Percentiles rank a stretch among this genome's conserved stretches.
Conservation (phyloP, 768 basidiomycete species). For the Lactarius evosmus region DNA sequence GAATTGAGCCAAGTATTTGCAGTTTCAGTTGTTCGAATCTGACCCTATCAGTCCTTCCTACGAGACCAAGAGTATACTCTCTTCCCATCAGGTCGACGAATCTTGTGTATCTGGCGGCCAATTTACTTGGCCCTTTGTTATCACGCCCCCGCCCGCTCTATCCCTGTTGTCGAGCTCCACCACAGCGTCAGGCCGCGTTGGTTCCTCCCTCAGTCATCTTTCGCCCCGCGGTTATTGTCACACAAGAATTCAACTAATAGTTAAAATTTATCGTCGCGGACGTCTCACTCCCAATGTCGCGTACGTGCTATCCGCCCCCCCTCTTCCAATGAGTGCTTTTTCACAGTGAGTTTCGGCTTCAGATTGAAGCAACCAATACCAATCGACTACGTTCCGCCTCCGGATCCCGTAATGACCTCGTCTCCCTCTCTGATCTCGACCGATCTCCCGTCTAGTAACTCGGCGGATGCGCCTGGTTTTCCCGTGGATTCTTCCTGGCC, state of each 20-base stretch:
- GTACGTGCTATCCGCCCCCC: conserved; percentile 9
- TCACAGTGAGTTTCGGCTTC: neutral
- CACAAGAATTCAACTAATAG: conserved; percentile 9
- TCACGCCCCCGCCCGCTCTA: neutral
- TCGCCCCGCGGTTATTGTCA: neutral
- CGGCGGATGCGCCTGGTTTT: neutral
- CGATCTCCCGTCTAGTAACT: neutral
- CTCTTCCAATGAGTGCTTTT: neutral
- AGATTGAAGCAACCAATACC: conserved; percentile 8
- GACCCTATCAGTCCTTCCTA: neutral
- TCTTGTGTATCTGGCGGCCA: neutral
- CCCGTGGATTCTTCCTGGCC: conserved; percentile 1
- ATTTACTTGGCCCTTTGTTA: conserved; percentile 17
- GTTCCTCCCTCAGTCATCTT: neutral
- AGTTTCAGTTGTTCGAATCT: conserved; percentile 13
- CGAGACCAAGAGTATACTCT: conserved; percentile 4
- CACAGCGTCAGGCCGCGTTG: neutral
- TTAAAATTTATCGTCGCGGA: conserved; percentile 16
- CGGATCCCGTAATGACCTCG: neutral
- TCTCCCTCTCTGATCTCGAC: neutral
- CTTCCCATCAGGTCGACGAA: conserved; percentile 5
- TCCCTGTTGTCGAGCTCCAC: neutral
- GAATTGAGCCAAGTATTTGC: neutral
- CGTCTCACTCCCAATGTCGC: conserved; percentile 7
- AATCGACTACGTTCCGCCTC: neutral